phyloP scores from a whole-genome alignment of 2,329 filamentous ascomycete genomes.

The Pseudopyrenochaeta lycopersici region DNA sequence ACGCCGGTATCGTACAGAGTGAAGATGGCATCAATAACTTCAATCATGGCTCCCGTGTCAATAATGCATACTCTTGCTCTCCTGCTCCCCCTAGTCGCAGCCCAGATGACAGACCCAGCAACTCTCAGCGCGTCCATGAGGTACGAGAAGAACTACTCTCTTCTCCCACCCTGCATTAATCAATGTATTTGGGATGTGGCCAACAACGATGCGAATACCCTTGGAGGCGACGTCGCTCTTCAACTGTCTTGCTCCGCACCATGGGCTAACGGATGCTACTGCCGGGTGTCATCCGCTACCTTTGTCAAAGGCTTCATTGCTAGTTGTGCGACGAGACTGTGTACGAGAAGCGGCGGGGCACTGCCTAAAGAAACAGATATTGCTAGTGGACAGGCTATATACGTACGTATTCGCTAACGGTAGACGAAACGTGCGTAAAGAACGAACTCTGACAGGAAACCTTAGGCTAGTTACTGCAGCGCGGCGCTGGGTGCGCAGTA shows the following conservation, averaged over 20 bases:
- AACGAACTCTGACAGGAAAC: not conserved
- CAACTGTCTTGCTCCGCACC: slow-evolving; percentile 18
- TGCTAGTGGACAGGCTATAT: slow-evolving; percentile 5
- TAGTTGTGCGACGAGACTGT: slow-evolving; percentile 19
- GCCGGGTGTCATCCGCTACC: slow-evolving; percentile 7
- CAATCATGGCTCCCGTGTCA: too few relatives aligned
- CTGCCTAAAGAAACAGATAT: slow-evolving; percentile 11
- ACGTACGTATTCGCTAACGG: not conserved
- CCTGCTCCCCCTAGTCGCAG: not conserved
- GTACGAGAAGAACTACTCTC: slow-evolving; percentile 9
- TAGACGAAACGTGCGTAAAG: not conserved
- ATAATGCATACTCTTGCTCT: not conserved
- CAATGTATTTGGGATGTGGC: slow-evolving; percentile 24
- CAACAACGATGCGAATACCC: slow-evolving; percentile 10
- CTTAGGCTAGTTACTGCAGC: slow-evolving; percentile 21
- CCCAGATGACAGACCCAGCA: slow-evolving; percentile 6
- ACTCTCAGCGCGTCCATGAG: slow-evolving; percentile 16
- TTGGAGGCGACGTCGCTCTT: slow-evolving; percentile 20
- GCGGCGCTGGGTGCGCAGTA: slow-evolving; percentile 16
- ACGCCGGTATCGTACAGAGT: too few relatives aligned
- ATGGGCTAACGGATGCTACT: slow-evolving; percentile 20
- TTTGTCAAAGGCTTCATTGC: slow-evolving; percentile 14
- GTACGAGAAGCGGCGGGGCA: slow-evolving; percentile 1
- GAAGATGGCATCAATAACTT: too few relatives aligned
- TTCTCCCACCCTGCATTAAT: slow-evolving; percentile 19